Evolutionary conservation across 176 grass and related monocot species (phyloP).

Genomic region (Ampelocalamus luodianensis): DNA sequence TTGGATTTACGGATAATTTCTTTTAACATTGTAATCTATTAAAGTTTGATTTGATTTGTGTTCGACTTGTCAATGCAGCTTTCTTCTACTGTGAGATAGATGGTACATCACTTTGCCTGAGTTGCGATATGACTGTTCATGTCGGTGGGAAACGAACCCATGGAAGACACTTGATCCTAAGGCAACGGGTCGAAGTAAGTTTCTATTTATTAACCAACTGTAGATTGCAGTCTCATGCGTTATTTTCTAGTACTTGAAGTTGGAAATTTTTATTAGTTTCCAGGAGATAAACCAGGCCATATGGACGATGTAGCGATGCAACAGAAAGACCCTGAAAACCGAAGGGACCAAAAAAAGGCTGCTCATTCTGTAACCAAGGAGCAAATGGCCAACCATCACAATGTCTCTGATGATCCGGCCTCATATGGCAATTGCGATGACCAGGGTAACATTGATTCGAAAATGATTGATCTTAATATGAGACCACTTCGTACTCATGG

Average conservation of each 20-base stretch:
- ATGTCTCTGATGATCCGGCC: slow-evolving; percentile 43
- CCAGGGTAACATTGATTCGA: slow-evolving; percentile 72
- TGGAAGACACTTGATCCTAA: slow-evolving; percentile 87
- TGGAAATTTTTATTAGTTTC: slow-evolving; percentile 64
- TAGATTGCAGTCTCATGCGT: slow-evolving; percentile 13
- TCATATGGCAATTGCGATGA: slow-evolving; percentile 53
- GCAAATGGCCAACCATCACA: slow-evolving; percentile 66
- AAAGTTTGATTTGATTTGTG: slow-evolving; percentile 12
- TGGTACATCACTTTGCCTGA: slow-evolving; percentile 92
- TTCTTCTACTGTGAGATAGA: slow-evolving; percentile 99
- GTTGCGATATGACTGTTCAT: slow-evolving; percentile 98
- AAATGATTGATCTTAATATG: slow-evolving; percentile 98
- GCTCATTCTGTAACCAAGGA: slow-evolving; percentile 51
- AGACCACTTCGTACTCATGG: slow-evolving; percentile 64
- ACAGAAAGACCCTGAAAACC: slow-evolving; percentile 59
- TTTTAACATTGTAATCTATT: not conserved
- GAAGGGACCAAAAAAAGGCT: slow-evolving; percentile 51
- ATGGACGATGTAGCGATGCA: slow-evolving; percentile 71
- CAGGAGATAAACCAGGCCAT: slow-evolving; percentile 81
- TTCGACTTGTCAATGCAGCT: slow-evolving; percentile 54
- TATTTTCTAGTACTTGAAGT: slow-evolving; percentile 16
- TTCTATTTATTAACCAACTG: slow-evolving; percentile 20
- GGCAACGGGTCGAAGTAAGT: slow-evolving; percentile 91
- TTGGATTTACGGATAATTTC: not conserved
- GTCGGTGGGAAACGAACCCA: slow-evolving; percentile 95